phyloP scores from a whole-genome alignment of 495 filamentous ascomycete species.

The Neurospora sp. region DNA sequence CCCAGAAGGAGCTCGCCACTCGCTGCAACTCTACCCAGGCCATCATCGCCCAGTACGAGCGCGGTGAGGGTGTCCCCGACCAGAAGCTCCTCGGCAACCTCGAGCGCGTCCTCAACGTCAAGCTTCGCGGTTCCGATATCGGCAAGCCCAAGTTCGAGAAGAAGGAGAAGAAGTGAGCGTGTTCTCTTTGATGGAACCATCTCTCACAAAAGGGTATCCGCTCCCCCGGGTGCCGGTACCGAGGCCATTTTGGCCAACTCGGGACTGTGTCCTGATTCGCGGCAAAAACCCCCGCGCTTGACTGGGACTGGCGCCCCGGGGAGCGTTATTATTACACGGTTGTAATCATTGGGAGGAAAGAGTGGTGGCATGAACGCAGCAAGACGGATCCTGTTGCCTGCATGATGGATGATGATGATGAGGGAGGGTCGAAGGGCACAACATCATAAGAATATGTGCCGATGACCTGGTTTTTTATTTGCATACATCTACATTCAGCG shows the following conservation, averaged over 20 bases:
- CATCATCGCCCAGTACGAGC: constrained; percentile 77
- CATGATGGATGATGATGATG: not conserved
- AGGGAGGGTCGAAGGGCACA: not conserved
- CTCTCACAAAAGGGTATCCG: not conserved
- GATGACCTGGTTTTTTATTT: not conserved
- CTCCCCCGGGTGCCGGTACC: not conserved
- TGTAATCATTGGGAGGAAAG: not conserved
- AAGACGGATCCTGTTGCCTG: not conserved
- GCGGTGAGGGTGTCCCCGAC: constrained; percentile 67
- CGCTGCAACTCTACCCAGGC: constrained; percentile 82
- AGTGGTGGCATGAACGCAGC: not conserved
- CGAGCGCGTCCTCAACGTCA: constrained; percentile 78
- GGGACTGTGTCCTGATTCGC: not conserved
- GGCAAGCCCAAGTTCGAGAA: constrained; percentile 64
- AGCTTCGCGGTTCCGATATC: constrained; percentile 69
- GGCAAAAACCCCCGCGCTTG: not conserved
- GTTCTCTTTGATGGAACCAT: not conserved
- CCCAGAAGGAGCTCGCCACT: constrained; percentile 91
- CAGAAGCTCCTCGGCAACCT: constrained; percentile 72
- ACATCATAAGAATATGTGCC: not conserved
- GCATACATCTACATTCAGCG: not conserved
- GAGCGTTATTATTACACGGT: not conserved
- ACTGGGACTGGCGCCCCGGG: not conserved
- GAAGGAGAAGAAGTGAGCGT: constrained; percentile 43
- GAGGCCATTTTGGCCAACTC: not conserved